Percentiles rank a stretch among this genome's conserved stretches.
phyloP scores from a whole-genome alignment of 495 filamentous ascomycete genomes.

The Corynascus novoguineensis region DNA sequence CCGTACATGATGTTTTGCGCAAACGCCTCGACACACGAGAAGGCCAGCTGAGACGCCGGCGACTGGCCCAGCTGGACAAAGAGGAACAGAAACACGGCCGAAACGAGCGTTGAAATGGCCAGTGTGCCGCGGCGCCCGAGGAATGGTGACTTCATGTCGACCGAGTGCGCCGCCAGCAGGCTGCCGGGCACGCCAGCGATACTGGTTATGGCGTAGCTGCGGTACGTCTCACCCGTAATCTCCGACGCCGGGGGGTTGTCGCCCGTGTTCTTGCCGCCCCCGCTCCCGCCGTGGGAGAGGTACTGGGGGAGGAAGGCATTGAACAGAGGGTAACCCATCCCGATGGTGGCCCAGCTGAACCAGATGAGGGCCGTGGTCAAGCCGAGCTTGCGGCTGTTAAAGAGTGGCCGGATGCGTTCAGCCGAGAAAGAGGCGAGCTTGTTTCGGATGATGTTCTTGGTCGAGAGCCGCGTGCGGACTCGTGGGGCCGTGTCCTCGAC shows the following conservation, averaged over 20 bases:
- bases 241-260: constrained; percentile 13
- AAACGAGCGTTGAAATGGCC: constrained; percentile 58
- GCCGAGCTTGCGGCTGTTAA: constrained; percentile 43
- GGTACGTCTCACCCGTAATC: constrained; percentile 47
- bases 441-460: constrained; percentile 34
- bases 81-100: constrained; percentile 67
- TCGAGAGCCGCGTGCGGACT: constrained; percentile 24
- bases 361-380: constrained; percentile 50
- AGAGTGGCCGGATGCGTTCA: constrained; percentile 43
- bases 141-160: constrained; percentile 57
- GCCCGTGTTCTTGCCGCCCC: neutral
- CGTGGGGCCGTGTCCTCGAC: constrained; percentile 33
- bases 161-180: constrained; percentile 62
- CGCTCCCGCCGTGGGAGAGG: constrained; percentile 57
- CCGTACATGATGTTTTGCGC: constrained; percentile 78
- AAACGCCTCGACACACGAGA: constrained; percentile 73
- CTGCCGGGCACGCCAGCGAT: constrained; percentile 68
- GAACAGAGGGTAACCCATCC: constrained; percentile 67
- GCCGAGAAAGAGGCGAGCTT: constrained; percentile 40
- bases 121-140: constrained; percentile 73
- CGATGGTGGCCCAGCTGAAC: constrained; percentile 53
- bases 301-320: constrained; percentile 82
- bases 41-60: constrained; percentile 58
- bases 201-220: constrained; percentile 72
- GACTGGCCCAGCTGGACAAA: constrained; percentile 54